phyloP scores from a whole-genome alignment of 495 filamentous ascomycete species.

The Neurospora africana region DNA sequence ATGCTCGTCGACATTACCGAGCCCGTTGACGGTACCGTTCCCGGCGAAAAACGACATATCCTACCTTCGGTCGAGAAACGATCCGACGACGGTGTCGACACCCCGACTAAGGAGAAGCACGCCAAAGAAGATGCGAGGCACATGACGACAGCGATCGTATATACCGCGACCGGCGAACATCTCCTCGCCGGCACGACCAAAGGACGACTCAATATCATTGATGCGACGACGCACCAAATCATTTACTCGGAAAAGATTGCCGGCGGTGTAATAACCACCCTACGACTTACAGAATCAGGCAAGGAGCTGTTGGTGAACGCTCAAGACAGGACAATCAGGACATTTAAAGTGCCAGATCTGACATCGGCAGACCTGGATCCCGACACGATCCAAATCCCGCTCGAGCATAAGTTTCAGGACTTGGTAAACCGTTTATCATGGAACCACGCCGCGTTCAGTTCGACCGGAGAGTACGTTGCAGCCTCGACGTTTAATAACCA shows the following conservation, averaged over 20 bases:
- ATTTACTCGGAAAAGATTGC: slow-evolving; percentile 82
- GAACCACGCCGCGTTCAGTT: slow-evolving; percentile 92
- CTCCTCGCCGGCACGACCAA: slow-evolving; percentile 87
- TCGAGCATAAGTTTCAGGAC: slow-evolving; percentile 98
- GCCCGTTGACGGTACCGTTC: slow-evolving; percentile 39
- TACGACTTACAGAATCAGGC: slow-evolving; percentile 74
- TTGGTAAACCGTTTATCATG: slow-evolving; percentile 88
- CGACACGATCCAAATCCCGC: slow-evolving; percentile 69
- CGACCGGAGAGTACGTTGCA: slow-evolving; percentile 83
- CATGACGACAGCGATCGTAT: slow-evolving; percentile 82
- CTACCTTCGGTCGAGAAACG: slow-evolving; percentile 76
- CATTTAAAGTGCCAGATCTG: slow-evolving; percentile 53
- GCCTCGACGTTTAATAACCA: slow-evolving; percentile 95
- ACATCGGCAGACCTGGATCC: slow-evolving; percentile 45
- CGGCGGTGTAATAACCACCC: slow-evolving; percentile 75
- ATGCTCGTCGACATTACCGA: slow-evolving; percentile 71
- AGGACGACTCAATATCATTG: slow-evolving; percentile 91
- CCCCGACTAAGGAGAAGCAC: slow-evolving; percentile 64
- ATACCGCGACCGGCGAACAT: slow-evolving; percentile 72
- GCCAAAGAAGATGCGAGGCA: slow-evolving; percentile 86
- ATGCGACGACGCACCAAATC: slow-evolving; percentile 61
- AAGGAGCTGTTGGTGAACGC: slow-evolving; percentile 80
- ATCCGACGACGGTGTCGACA: slow-evolving; percentile 51
- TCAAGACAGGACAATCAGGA: slow-evolving; percentile 85
- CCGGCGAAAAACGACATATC: slow-evolving; percentile 54